Evolutionary conservation across 2,329 filamentous ascomycete species (phyloP).

Genomic region (Fusarium sterilihyphosum): DNA sequence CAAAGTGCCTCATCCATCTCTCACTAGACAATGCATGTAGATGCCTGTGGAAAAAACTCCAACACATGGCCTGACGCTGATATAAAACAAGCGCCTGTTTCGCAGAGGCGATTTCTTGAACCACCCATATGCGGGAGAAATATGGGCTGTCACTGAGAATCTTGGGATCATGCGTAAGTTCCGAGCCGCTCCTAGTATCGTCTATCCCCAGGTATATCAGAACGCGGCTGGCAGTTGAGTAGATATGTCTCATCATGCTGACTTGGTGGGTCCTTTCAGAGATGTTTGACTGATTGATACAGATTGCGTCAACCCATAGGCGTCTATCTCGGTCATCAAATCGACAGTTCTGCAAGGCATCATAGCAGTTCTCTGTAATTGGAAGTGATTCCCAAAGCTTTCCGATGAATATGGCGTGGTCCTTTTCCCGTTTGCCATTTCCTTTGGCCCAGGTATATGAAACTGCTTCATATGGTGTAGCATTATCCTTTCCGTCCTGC

Average conservation of each 20-base stretch:
- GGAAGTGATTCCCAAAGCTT: neutral
- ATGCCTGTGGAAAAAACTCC: neutral
- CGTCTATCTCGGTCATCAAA: neutral
- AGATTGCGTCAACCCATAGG: neutral
- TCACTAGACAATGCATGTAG: fast-evolving
- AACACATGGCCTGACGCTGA: neutral
- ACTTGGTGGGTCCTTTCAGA: slow-evolving; percentile 4
- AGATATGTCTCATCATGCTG: neutral
- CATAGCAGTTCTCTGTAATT: neutral
- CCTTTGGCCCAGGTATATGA: neutral
- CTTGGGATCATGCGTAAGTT: neutral
- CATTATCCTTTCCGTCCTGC: fast-evolving
- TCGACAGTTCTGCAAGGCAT: neutral
- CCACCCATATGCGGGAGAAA: slow-evolving; percentile 2
- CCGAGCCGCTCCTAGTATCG: fast-evolving
- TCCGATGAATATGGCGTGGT: neutral
- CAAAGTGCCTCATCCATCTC: neutral
- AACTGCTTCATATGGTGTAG: neutral
- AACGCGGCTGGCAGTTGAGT: neutral
- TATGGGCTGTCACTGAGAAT: neutral
- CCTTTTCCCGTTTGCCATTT: neutral
- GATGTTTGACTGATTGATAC: neutral
- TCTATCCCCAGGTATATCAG: neutral
- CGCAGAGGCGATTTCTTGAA: neutral
- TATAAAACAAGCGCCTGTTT: neutral